Evolutionary conservation across 1,284 basidiomycete genomes (phyloP).

Genomic region (Puccinia triticina): DNA sequence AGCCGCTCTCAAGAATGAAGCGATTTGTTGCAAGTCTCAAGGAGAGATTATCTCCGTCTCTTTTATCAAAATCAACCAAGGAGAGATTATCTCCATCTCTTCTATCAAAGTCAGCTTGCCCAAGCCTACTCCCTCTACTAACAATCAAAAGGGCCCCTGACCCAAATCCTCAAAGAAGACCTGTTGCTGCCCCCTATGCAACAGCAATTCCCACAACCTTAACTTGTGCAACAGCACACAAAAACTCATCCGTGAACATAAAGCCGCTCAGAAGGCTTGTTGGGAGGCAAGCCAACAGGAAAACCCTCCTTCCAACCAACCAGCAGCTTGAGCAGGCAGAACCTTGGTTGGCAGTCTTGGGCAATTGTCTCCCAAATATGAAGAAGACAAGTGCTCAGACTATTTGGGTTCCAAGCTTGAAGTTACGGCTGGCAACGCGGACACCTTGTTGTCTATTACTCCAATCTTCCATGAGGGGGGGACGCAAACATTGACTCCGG

Average conservation of each 20-base stretch:
- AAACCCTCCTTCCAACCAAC: not conserved
- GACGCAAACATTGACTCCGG: not conserved
- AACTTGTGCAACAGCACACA: not conserved
- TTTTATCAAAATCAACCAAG: not conserved
- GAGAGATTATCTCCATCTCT: too few relatives aligned
- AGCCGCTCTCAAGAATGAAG: not conserved
- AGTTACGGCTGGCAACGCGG: not conserved
- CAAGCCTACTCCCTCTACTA: too few relatives aligned
- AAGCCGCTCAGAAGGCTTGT: not conserved
- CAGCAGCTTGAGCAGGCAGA: not conserved
- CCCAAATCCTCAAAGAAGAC: not conserved
- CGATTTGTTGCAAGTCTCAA: not conserved
- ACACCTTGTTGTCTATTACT: not conserved
- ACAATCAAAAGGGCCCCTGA: too few relatives aligned
- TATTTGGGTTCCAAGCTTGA: not conserved
- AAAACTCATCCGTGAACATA: not conserved
- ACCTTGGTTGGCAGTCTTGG: not conserved
- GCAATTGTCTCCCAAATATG: too few relatives aligned
- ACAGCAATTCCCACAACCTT: conserved; percentile 1
- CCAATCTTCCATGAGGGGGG: not conserved
- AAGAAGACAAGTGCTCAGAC: not conserved
- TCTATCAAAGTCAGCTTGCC: too few relatives aligned
- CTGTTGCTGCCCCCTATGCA: not conserved
- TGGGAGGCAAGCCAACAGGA: too few relatives aligned
- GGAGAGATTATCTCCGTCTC: not conserved